phyloP scores from a whole-genome alignment of 2,329 filamentous ascomycete genomes.

The Lecanoromycetidae sp. region DNA sequence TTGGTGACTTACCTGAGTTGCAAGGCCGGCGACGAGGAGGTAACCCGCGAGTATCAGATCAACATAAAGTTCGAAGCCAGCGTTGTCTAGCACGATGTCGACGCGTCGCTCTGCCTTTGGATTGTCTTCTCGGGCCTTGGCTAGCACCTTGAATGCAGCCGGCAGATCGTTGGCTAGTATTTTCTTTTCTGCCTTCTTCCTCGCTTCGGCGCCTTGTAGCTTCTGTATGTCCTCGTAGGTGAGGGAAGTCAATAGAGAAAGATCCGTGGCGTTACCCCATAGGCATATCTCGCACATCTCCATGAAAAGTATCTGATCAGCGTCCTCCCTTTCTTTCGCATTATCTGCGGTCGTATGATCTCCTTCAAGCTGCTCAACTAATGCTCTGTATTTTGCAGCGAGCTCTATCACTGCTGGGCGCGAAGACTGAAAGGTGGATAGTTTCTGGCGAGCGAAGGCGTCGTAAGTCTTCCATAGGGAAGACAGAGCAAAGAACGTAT shows the following conservation, averaged over 20 bases:
- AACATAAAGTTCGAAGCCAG: conserved; percentile 93
- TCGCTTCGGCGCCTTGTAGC: conserved; percentile 75
- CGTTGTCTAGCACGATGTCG: conserved; percentile 93
- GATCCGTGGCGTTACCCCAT: conserved; percentile 93
- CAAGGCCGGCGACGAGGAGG: conserved; percentile 69
- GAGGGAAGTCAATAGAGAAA: conserved; percentile 78
- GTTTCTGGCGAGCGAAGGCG: conserved; percentile 80
- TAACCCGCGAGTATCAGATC: conserved; percentile 88
- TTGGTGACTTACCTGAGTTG: no score
- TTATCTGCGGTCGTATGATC: conserved; percentile 25
- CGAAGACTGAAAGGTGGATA: conserved; percentile 82
- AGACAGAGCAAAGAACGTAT: conserved; percentile 63
- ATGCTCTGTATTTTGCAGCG: conserved; percentile 62
- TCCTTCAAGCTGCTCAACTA: conserved; percentile 55
- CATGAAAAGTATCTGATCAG: conserved; percentile 66
- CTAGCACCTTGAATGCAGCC: conserved; percentile 56
- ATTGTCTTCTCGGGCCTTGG: conserved; percentile 52
- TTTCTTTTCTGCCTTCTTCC: conserved; percentile 80
- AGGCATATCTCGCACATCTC: conserved; percentile 96
- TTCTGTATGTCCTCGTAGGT: conserved; percentile 96
- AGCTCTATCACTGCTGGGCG: conserved; percentile 75
- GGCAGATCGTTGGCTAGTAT: conserved; percentile 79
- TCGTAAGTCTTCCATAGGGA: conserved; percentile 83
- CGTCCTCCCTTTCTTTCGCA: conserved; percentile 44
- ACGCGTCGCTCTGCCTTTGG: conserved; percentile 58